Conservation (phyloP, 192 early-diverging fungal species). For the Kappamyces sp. region DNA sequence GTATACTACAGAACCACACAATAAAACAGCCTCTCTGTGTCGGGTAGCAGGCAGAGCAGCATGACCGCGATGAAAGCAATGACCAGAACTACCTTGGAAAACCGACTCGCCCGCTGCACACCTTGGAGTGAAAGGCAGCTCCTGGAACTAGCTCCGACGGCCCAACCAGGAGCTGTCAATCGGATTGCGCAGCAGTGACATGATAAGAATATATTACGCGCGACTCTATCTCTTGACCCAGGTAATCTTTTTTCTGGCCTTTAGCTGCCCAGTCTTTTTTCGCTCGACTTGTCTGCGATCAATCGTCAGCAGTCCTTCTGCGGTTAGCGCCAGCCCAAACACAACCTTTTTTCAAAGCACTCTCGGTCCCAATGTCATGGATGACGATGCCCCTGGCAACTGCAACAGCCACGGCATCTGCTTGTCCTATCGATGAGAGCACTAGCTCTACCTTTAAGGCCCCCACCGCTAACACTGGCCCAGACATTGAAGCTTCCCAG, state of each 20-base stretch:
- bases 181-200: too few relatives aligned
- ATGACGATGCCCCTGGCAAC: constrained; percentile 65
- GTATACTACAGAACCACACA: too few relatives aligned
- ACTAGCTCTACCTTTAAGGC: constrained; percentile 51
- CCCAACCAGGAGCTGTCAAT: too few relatives aligned
- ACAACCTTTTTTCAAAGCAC: constrained; percentile 45
- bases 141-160: too few relatives aligned
- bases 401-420: constrained; percentile 77
- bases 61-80: too few relatives aligned
- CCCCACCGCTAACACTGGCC: constrained; percentile 73
- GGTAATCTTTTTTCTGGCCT: constrained; percentile 86
- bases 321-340: background rate
- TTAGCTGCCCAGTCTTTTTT: constrained; percentile 93
- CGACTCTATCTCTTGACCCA: constrained; percentile 46
- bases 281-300: constrained; percentile 70
- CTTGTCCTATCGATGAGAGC: constrained; percentile 57
- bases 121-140: too few relatives aligned
- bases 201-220: too few relatives aligned
- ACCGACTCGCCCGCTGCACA: too few relatives aligned
- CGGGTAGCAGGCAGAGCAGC: too few relatives aligned
- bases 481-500: constrained; percentile 84
- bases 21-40: too few relatives aligned
- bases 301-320: constrained; percentile 30
- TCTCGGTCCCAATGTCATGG: constrained; percentile 55
- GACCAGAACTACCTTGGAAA: too few relatives aligned